A percentile compares a stretch with the other conserved stretches of the same genome.
Conservation (phyloP, 139 green algal species). For the Edaphochlamys debaryana region DNA sequence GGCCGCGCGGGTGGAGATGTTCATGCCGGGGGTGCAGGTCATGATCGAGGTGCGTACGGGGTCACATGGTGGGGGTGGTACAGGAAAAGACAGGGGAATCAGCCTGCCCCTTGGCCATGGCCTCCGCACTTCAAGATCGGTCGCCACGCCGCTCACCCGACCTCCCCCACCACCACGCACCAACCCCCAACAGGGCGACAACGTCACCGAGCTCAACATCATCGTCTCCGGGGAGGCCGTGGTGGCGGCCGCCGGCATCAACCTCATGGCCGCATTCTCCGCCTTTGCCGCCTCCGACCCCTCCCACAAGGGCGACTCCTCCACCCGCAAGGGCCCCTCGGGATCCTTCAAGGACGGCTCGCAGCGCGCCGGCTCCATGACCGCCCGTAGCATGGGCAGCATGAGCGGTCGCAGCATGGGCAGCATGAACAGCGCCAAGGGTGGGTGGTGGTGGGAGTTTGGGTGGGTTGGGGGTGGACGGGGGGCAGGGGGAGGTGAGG, state of each 20-base stretch:
- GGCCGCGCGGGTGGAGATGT: constrained; percentile 63
- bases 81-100: too few species aligned
- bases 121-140: too few species aligned
- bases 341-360: not conserved
- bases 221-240: constrained; percentile 27
- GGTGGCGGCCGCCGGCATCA: constrained; percentile 31
- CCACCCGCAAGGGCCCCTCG: not conserved
- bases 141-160: too few species aligned
- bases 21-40: constrained; percentile 52
- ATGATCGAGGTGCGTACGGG: not conserved
- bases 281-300: constrained; percentile 4
- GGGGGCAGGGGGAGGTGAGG: too few species aligned
- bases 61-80: too few species aligned
- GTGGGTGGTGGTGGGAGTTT: too few species aligned
- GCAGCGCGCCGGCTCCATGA: not conserved
- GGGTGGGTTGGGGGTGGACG: too few species aligned
- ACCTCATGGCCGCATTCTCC: constrained; percentile 17
- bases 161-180: too few species aligned
- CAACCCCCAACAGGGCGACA: constrained; percentile 54
- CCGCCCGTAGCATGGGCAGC: not conserved
- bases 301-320: not conserved
- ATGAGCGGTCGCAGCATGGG: not conserved
- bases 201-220: constrained; percentile 47
- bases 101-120: too few species aligned
- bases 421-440: constrained; percentile 21